A percentile compares a stretch with the other conserved stretches of the same genome.
Evolutionary conservation across 257 asterid genomes (phyloP).

Genomic region (Echites panduratus): DNA sequence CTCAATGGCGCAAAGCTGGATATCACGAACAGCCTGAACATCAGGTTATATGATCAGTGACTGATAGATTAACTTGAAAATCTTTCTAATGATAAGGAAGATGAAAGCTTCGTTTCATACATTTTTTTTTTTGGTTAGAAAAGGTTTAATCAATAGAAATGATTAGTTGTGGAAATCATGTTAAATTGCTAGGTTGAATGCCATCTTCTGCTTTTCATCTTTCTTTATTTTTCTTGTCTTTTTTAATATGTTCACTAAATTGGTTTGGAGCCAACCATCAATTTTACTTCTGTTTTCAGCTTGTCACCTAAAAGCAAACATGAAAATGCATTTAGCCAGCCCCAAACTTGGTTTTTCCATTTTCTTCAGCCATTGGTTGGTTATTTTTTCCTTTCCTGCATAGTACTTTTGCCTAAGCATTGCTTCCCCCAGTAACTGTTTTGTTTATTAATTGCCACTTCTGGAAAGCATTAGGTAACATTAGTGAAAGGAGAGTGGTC

Average conservation of each 20-base stretch:
- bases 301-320: not conserved
- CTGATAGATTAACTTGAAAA: not conserved
- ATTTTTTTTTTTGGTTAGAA: too few relatives aligned
- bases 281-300: not conserved
- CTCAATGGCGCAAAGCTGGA: slow-evolving; percentile 95
- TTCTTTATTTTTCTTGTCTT: too few relatives aligned
- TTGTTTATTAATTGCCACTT: not conserved
- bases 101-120: not conserved
- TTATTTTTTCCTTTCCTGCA: not conserved
- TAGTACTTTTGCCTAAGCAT: not conserved
- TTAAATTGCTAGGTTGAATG: not conserved
- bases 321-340: not conserved
- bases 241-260: not conserved
- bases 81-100: not conserved
- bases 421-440: not conserved
- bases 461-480: not conserved
- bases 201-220: not conserved
- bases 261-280: not conserved
- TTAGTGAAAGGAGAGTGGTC: not conserved
- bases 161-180: not conserved
- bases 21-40: slow-evolving; percentile 91
- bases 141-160: too few relatives aligned
- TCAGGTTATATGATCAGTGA: slow-evolving; percentile 42
- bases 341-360: not conserved
- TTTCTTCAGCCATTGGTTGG: not conserved